Base-by-base conservation (phyloP, 2,329 filamentous ascomycete species). In the Penicillium digitatum region DNA sequence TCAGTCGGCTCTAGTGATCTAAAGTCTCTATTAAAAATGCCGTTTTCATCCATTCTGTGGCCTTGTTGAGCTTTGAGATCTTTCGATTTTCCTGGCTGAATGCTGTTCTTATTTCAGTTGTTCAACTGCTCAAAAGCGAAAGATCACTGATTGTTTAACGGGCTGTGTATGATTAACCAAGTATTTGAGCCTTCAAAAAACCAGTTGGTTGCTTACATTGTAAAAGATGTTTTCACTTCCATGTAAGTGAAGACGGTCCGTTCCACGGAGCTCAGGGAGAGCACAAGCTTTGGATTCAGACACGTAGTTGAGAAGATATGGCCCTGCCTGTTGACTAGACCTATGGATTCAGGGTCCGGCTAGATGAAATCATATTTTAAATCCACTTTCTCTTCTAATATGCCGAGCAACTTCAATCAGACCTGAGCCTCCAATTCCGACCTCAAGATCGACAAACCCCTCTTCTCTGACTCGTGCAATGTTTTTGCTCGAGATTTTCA, bases 371-470 rank as follows among this genome's bases (percentile, higher is more conserved):
- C 47, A 32, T 22, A 55, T 42, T 46, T 27, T 37, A 46, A 42
- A 6, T 16, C 12, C 16, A 48, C 35, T 38, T 22, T 59, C 56
- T 42, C 61, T 58, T 26, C 60, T 60, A 55, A 59, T 53, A 31
- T 58, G 24, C 40, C 44, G 47, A 49, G 62, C 57, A 50, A 65
- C 51, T 47, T 62, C 55, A 42, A 58, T 31, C 46, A 65, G 42
- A 52, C 62, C 58, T 26, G 47, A 48, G 46, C 62, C 48, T 40
- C 52, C 52, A 57, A 58, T 37, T 32, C 64, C 68, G 20, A 87
- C 59, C 83, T 83, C 86, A 44, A 85, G 61, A 69, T 89, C 86
- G 10, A 88, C 84, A 79, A 84, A 86, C 3, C 72, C 77, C 54
- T 77, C 81, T 31, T 81, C 79, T 52, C 79, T 77, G 45, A 75